A percentile compares a stretch with the other conserved stretches of the same genome.
Conservation (phyloP, 306 rosid species). For the Casuarina glauca region DNA sequence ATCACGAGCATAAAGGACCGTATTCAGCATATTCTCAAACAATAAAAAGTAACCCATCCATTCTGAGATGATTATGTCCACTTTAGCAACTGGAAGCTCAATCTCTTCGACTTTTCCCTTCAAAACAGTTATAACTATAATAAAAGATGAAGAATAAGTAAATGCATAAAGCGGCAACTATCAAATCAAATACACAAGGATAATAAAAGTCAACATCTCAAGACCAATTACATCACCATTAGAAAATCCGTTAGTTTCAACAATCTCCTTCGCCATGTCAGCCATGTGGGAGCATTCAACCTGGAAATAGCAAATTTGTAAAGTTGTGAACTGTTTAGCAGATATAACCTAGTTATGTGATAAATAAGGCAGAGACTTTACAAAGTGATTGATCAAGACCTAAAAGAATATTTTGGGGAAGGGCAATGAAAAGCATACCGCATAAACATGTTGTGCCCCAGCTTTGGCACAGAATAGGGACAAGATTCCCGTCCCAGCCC, state of each 20-base stretch:
- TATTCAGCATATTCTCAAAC: conserved; percentile 96
- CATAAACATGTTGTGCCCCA: conserved; percentile 94
- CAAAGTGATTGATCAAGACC: not conserved
- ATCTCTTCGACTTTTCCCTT: conserved; percentile 96
- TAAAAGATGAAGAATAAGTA: conserved; percentile 14
- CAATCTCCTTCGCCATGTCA: conserved; percentile 92
- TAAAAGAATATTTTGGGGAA: not conserved
- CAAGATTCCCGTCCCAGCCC: conserved; percentile 98
- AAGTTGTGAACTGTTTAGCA: conserved; percentile 9
- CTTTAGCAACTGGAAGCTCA: conserved; percentile 88
- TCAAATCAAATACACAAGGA: not conserved
- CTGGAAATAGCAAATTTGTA: conserved; percentile 35
- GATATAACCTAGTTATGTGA: not conserved
- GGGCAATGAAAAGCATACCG: conserved; percentile 43
- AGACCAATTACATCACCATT: conserved; percentile 50
- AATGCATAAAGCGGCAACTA: conserved; percentile 16
- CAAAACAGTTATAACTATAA: conserved; percentile 84
- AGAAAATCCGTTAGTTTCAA: conserved; percentile 78
- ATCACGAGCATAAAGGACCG: conserved; percentile 95
- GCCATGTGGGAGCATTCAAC: conserved; percentile 99
- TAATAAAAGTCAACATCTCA: not conserved
- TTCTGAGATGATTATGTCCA: conserved; percentile 93
- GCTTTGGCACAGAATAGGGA: conserved; percentile 97
- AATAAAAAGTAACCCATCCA: conserved; percentile 99
- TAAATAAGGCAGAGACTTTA: not conserved